Conservation (phyloP, 495 filamentous ascomycete species). For the Annulohypoxylon bovei region DNA sequence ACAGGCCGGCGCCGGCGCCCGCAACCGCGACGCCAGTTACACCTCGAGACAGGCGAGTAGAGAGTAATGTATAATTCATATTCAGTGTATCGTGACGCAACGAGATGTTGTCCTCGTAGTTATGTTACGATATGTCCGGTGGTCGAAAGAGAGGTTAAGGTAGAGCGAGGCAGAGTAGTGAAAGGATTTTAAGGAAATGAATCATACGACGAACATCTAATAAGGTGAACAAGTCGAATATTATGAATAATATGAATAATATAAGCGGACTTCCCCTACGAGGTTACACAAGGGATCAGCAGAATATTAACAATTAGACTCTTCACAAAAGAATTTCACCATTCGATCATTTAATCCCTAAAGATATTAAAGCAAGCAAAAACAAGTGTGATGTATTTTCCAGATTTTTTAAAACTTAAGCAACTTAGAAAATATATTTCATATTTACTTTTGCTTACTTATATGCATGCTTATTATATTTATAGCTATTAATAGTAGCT, state of each 20-base stretch:
- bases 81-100: not conserved
- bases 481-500: too few relatives aligned
- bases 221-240: not conserved
- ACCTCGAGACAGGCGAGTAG: conserved; percentile 13
- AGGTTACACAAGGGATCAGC: not conserved
- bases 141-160: not conserved
- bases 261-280: conserved; percentile 31
- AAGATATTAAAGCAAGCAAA: too few relatives aligned
- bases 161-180: not conserved
- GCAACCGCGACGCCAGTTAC: conserved; percentile 24
- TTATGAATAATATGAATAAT: not conserved
- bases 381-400: too few relatives aligned
- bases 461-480: not conserved
- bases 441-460: too few relatives aligned
- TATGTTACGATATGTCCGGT: not conserved
- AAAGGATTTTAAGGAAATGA: not conserved
- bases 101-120: not conserved
- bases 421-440: too few relatives aligned
- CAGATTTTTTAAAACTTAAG: too few relatives aligned
- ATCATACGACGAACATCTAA: not conserved
- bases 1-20: conserved; percentile 36
- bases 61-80: conserved; percentile 20
- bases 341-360: not conserved
- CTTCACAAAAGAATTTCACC: too few relatives aligned
- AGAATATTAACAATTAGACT: not conserved